Evolutionary conservation across 2,329 filamentous ascomycete species (phyloP), one percentile per base, ranked within the genome.

Genomic region (Amphichorda felina): DNA sequence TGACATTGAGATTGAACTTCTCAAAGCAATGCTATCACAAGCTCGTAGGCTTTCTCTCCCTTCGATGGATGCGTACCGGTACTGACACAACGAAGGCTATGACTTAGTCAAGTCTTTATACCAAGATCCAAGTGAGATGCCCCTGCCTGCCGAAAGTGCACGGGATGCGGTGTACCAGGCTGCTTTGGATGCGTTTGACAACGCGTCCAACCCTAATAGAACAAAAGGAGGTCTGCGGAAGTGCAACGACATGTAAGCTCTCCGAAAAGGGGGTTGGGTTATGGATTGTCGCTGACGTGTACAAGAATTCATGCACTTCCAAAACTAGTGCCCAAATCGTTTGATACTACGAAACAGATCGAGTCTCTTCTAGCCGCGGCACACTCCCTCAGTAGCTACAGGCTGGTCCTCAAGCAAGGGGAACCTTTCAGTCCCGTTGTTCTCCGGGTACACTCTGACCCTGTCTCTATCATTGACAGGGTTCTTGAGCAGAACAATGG

Each of bases 401-500:
- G 81, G 3, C 65, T 93, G 4, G 82, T 80, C 0, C 65, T 91
- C 10, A 85, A 84, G 43, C 81, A 87, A 46, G 82, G 81, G 32
- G 80, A 88, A 38, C 82, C 82, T 0, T 88, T 91, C 45, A 79
- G 76, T 33, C 84, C 84, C 2, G 79, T 88, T 21, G 75, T 80
- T 30, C 71, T 91, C 16, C 74, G 84, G n/a, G 78, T 85, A 14
- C 82, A 82, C 49, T 61, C 71, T 1, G 84, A 91, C 53, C 82
- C 85, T 1, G 61, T 89, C 13, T 76, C 75, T 0, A 75, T 91
- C 19, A 66, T 91, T 33, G 70, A 65, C 22, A 86, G 79, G 45
- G 69, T 89, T 1, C 61, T 93, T 4, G 78, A 83, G 45, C 83
- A 88, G 43, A 93, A 91, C 41, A 61, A 67, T 0, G 71, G 73